Evolutionary conservation across 1,284 basidiomycete species (phyloP), one percentile per base, ranked within the genome.

Genomic region (Cerrena zonata): DNA sequence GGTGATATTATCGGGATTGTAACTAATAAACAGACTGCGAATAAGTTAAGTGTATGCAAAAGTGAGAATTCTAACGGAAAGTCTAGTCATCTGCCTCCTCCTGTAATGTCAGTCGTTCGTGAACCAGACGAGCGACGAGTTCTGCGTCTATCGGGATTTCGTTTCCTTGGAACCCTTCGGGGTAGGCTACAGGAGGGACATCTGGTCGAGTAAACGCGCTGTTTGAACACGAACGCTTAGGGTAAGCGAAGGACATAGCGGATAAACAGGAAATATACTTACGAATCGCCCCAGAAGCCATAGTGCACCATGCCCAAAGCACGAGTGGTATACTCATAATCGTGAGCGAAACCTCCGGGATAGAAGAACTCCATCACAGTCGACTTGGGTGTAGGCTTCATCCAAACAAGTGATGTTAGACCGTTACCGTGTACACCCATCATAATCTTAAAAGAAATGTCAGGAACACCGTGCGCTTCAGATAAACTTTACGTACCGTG

Each of bases 281-380:
- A 79, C 75, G 68, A 65, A 58, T 78, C 66, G 12, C 74, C 74
- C 91, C 91, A 94, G 67, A 93, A 86, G 3, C 89, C 91, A 59
- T 86, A 93, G 65, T 94, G 88, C 0, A 74, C 76, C 77, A 94
- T 91, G 5, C 89, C 89, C 2, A 94, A 71, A 0, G 88, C 84
- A 21, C 86, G 78, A 0, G 90, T 76, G 1, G 87, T 89, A 55
- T 79, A 89, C 64, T 91, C 87, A 59, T 94, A 94, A 66, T 94
- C 91, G 58, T 82, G 79, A 7, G 91, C 88, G 64, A 92, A 94
- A 2, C 91, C 91, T 24, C 77, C 76, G 2, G 91, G 89, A 66
- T 72, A 91, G 69, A 93, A 92, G 67, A 94, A 91, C 62, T 94
- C 91, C 69, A 94, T 91, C 43, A 92, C 87, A 0, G 88, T 90